Percentiles rank a stretch among this genome's conserved stretches.
These are phyloP conservation scores for Stephania yunnanensis DNA, from an alignment of 164 flowering plant genomes.

Conservation along the genomic window DNA sequence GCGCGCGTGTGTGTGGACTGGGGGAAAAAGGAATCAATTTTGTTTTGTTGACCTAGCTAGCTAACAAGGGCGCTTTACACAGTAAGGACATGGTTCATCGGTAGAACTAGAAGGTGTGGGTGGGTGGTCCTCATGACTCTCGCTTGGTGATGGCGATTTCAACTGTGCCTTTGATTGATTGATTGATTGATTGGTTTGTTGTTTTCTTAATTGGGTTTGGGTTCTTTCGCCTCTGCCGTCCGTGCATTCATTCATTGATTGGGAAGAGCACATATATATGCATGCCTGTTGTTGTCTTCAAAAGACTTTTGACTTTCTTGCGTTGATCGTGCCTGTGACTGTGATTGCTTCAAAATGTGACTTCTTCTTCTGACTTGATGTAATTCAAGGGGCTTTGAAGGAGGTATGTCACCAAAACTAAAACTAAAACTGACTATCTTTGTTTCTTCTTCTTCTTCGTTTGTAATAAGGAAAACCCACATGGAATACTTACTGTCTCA, in stretches of 20 bases:
- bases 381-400: neutral
- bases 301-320: neutral
- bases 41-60: no score
- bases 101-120: neutral
- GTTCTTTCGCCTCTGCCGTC: neutral
- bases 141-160: neutral
- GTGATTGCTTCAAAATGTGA: neutral
- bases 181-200: neutral
- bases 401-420: neutral
- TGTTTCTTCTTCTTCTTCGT: neutral
- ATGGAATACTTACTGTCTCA: neutral
- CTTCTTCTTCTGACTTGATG: neutral
- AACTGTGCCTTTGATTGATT: neutral
- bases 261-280: no score
- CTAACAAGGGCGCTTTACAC: no score
- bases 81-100: no score
- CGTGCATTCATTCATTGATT: neutral
- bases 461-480: neutral
- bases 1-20: neutral
- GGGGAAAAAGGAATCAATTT: no score
- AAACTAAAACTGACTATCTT: neutral
- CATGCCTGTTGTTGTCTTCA: neutral
- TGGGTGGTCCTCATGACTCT: neutral
- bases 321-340: neutral
- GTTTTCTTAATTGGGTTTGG: neutral